phyloP scores from a whole-genome alignment of 352 stramenopile species.

The Pythium apleroticum region DNA sequence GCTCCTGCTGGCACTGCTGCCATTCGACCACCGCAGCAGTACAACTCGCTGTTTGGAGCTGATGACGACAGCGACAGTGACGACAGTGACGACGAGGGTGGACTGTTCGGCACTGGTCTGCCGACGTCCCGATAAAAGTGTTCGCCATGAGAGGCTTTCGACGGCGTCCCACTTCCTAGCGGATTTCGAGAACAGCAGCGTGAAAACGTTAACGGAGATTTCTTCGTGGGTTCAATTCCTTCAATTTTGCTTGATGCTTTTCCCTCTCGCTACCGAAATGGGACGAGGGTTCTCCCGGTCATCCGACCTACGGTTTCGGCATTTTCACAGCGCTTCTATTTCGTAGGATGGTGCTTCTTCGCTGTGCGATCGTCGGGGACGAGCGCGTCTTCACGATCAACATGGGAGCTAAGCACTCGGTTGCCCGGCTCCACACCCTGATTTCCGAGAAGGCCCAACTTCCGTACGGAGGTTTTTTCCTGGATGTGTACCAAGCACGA shows the following conservation, averaged over 20 bases:
- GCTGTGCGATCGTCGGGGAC: background rate
- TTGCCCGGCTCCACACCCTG: background rate
- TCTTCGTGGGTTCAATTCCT: too few species aligned
- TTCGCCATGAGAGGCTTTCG: background rate
- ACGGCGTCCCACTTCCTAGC: too few species aligned
- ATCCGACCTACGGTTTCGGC: too few species aligned
- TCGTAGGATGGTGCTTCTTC: background rate
- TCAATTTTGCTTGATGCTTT: too few species aligned
- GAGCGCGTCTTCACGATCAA: background rate
- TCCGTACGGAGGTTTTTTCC: background rate
- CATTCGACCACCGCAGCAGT: slow-evolving; percentile 31
- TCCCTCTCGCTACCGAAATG: too few species aligned
- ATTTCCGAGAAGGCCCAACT: background rate
- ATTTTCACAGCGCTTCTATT: too few species aligned
- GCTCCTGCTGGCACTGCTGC: slow-evolving; percentile 7
- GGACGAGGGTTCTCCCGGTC: too few species aligned
- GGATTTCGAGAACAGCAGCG: too few species aligned
- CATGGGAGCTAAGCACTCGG: background rate
- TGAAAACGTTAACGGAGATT: too few species aligned
- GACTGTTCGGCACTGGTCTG: slow-evolving; percentile 77
- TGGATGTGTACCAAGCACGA: background rate
- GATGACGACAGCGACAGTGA: slow-evolving; percentile 57
- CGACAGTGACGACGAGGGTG: slow-evolving; percentile 77
- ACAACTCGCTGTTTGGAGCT: slow-evolving; percentile 63
- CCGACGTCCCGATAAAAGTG: slow-evolving; percentile 57